phyloP scores from a whole-genome alignment of 352 stramenopile species.

The Pythium guiyangense region DNA sequence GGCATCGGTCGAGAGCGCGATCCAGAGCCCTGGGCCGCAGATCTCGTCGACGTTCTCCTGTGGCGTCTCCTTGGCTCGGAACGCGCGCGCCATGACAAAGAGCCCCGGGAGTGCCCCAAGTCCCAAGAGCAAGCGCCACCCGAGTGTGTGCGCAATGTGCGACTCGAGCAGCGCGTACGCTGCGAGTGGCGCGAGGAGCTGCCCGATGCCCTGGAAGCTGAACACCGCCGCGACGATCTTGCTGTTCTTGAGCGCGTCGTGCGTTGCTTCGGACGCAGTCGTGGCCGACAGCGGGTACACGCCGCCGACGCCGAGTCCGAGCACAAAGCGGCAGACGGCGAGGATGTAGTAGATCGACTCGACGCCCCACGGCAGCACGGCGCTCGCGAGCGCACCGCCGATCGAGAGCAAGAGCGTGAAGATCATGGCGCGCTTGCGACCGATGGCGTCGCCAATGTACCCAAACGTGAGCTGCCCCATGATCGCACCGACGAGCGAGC shows the following conservation, averaged over 20 bases:
- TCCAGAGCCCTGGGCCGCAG: constrained; percentile 9
- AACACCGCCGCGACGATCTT: constrained; percentile 36
- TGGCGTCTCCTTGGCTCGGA: constrained; percentile 58
- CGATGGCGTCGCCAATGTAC: constrained; percentile 67
- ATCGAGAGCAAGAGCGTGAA: constrained; percentile 71
- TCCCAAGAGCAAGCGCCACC: constrained; percentile 8
- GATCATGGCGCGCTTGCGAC: constrained; percentile 70
- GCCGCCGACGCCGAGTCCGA: constrained; percentile 74
- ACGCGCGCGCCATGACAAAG: constrained; percentile 11
- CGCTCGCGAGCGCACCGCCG: constrained; percentile 46
- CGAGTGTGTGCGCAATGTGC: constrained; percentile 4
- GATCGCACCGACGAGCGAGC: no score
- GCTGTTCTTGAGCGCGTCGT: constrained; percentile 40
- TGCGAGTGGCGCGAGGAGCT: constrained; percentile 7
- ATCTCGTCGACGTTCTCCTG: constrained; percentile 39
- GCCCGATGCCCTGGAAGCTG: constrained; percentile 14
- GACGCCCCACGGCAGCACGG: constrained; percentile 50
- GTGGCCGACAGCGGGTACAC: constrained; percentile 82
- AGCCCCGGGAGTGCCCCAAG: constrained; percentile 4
- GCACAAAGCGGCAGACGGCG: constrained; percentile 59
- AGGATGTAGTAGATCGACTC: constrained; percentile 60
- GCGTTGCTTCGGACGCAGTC: constrained; percentile 25
- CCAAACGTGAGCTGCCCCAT: constrained; percentile 75
- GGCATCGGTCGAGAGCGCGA: constrained; percentile 20
- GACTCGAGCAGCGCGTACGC: constrained; percentile 10